Conservation (phyloP, 495 filamentous ascomycete genomes). For the Rhypophila decipiens region DNA sequence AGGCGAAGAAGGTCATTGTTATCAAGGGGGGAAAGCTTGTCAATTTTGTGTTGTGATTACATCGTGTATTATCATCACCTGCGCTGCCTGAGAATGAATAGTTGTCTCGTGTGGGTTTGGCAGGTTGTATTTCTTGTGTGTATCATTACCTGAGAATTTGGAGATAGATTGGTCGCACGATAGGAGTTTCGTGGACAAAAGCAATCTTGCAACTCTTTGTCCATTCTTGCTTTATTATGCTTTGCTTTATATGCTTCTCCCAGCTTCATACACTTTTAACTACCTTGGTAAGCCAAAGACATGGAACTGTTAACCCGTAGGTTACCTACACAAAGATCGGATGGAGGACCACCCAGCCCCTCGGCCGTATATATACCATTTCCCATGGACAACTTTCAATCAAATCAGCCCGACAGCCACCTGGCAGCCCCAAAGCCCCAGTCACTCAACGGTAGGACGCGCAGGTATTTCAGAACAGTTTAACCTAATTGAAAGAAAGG, state of each 20-base stretch:
- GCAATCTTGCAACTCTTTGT: background rate
- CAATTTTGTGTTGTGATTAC: conserved; percentile 48
- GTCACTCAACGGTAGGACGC: no score
- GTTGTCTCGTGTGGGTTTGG: background rate
- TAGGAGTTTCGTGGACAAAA: background rate
- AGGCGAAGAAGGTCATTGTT: conserved; percentile 45
- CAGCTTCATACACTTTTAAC: background rate
- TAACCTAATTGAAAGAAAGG: no score
- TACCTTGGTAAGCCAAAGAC: no score
- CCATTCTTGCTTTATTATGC: background rate
- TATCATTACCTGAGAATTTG: background rate
- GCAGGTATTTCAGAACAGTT: no score
- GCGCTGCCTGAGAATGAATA: no score
- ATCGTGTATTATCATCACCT: no score
- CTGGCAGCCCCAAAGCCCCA: no score
- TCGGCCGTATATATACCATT: no score
- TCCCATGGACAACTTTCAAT: no score
- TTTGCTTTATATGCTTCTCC: background rate
- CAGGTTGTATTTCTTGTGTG: background rate
- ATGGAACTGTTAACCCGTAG: background rate
- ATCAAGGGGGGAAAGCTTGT: conserved; percentile 47
- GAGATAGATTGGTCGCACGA: background rate
- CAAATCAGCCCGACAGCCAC: no score
- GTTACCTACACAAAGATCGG: no score
- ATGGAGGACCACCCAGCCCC: no score